Base-by-base conservation (phyloP, 768 basidiomycete species). In the Dictyophora rubrovolvata region DNA sequence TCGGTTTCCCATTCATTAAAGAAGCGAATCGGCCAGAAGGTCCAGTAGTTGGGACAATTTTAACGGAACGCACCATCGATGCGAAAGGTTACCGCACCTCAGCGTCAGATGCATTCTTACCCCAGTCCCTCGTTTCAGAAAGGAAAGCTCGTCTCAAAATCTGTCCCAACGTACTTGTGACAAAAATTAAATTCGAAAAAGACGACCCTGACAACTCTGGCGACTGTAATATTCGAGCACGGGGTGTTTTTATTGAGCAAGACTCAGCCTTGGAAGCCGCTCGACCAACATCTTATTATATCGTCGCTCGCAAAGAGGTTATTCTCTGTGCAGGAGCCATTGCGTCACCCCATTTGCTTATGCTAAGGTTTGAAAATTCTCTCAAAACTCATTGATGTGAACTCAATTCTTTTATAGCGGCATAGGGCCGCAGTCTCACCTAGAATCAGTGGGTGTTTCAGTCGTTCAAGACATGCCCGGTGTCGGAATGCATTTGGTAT, bases 271-370 rank as follows among this genome's bases (percentile, higher is more conserved):
- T 42, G 42, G n/a, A 42, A 14, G 10, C 2, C 4, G 14, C 42
- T 42, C 42, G 42, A 14, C 28, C 28, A 28, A 3, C 28, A 7
- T 28, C 28, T 17, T 18, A 18, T 28, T 42, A 9, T 20, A 46
- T 55, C 18, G 33, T 8, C 12, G 48, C 55, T 34, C 22, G 36
- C 14, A 23, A 37, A 33, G 68, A 69, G 56, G 64, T 67, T 47
- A 62, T 69, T 47, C 56, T 69, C 5, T 59, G 61, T 16, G 66
- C 67, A 0, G 67, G 67, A 20, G 56, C 64, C 18, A 56, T 66
- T 47, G 42, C 60, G 53, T 65, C 65, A 10, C 65, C 67, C 12
- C 65, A 66, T 54, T 17, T 68, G 14, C 63, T 68, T 3, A 37
- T 61, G 37, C 64, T 66, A 11, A 71, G 70, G 69, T 69, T 35